Percentiles rank a stretch among this genome's conserved stretches.
Evolutionary conservation across 495 filamentous ascomycete species (phyloP).

Genomic region (Xylaria flabelliformis): DNA sequence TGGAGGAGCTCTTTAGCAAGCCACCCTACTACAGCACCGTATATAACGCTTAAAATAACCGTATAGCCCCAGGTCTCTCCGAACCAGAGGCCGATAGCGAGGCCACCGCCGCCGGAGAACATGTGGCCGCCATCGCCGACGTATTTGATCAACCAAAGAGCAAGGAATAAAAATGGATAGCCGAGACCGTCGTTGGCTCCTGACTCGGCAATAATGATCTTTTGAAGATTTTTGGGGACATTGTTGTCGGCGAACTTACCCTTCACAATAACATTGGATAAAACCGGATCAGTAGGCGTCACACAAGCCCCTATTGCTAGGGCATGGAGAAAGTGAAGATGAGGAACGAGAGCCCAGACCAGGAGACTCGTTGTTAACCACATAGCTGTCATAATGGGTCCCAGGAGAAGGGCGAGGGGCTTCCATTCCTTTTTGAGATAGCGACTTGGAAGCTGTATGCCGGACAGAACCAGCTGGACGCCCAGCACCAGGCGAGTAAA

Average conservation of each 20-base stretch:
- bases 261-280: constrained; percentile 91
- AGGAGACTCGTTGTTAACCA: constrained; percentile 83
- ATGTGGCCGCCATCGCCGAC: constrained; percentile 56
- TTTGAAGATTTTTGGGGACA: constrained; percentile 79
- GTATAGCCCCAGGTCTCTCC: constrained; percentile 86
- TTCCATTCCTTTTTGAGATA: constrained; percentile 85
- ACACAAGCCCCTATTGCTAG: constrained; percentile 83
- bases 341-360: constrained; percentile 79
- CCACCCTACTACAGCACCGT: constrained; percentile 80
- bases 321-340: constrained; percentile 75
- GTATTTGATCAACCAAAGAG: constrained; percentile 83
- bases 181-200: constrained; percentile 95
- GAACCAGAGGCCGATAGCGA: constrained; percentile 83
- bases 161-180: constrained; percentile 87
- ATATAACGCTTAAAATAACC: constrained; percentile 78
- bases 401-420: constrained; percentile 74
- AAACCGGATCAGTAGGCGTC: constrained; percentile 88
- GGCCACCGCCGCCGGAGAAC: constrained; percentile 61
- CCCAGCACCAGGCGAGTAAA: constrained; percentile 90
- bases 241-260: constrained; percentile 92
- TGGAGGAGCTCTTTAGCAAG: constrained; percentile 80
- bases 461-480: constrained; percentile 88
- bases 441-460: constrained; percentile 87
- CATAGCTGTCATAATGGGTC: constrained; percentile 87
- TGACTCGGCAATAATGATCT: constrained; percentile 87